Percentiles rank a stretch among this genome's conserved stretches.
phyloP scores from a whole-genome alignment of 768 basidiomycete species.

The Aureoboletus auriporus region DNA sequence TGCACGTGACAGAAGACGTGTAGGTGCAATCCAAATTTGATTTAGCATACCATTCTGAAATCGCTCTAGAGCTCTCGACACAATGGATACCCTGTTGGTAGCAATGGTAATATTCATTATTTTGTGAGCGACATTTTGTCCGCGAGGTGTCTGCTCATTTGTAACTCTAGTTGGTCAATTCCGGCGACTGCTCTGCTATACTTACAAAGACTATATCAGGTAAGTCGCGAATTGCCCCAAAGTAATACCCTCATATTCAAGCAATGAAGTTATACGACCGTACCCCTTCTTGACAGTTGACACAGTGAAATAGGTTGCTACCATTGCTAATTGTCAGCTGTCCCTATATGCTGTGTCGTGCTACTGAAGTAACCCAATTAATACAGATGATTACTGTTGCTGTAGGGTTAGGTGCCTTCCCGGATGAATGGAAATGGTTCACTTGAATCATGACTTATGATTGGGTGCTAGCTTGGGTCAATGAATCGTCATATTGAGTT shows the following conservation, averaged over 20 bases:
- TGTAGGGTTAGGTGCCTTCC: conserved; percentile 3
- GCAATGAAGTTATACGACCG: conserved; percentile 3
- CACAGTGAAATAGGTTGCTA: neutral
- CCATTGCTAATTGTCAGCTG: conserved; percentile 5
- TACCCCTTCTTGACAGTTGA: conserved; percentile 2
- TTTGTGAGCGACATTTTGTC: conserved; percentile 1
- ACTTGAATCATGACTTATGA: neutral
- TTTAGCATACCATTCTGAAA: neutral
- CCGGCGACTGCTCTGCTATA: neutral
- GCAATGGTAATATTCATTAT: neutral
- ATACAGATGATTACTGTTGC: conserved; percentile 1
- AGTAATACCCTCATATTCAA: neutral
- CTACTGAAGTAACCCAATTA: neutral
- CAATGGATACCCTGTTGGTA: neutral
- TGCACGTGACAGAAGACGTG: conserved; percentile 2
- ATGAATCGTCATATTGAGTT: neutral
- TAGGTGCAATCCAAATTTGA: neutral
- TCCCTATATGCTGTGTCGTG: neutral
- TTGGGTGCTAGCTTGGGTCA: conserved; percentile 8
- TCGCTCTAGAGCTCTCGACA: neutral
- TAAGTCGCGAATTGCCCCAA: neutral
- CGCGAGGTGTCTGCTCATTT: neutral
- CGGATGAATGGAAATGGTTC: neutral
- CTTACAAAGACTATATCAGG: neutral
- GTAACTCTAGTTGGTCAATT: neutral